Evolutionary conservation across 441 rosid species (phyloP), one percentile per base, ranked within the genome.

Genomic region (Breynia disticha): DNA sequence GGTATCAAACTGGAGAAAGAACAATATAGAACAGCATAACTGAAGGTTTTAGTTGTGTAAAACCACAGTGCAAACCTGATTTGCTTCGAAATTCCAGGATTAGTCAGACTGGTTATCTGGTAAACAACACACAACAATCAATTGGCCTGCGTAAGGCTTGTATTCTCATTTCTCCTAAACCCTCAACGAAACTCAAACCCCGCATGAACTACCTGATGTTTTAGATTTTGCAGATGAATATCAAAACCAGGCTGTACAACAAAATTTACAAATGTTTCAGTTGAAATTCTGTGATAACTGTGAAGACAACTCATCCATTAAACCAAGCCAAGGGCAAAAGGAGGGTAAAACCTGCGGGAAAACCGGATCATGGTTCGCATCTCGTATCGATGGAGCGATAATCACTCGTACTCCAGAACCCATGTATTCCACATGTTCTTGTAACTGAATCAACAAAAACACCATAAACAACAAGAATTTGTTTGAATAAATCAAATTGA

Each of bases 281-380:
- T 39, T 7, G 32, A 24, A 52, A 35, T 13, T 37, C 19, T 7
- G 7, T 3, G 7, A 59, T 38, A 19, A 17, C 24, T 37, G 44
- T 7, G 7, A 3, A 24, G 7, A 24, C 32, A 24, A 24, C 32
- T 24, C 32, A 24, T 24, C 32, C 32, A 24, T 2, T 3, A 24
- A 24, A 24, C 32, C 32, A 24, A 24, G 32, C 32, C 32, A 24
- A 24, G 32, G 7, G 32, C 32, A 24, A 24, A 24, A 24, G 32
- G 7, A 24, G 3, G 3, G 32, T 24, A 24, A 7, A 59, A 93
- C 96, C 99, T 93, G 99, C 57, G 97, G 99, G 78, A 85, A 90
- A 73, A 94, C 82, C 57, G 78, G 80, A 70, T 87, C 95, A 70
- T 94, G 97, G 78, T 82, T 76, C 61, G 97, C 96, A 69, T 94